Evolutionary conservation across 2,329 filamentous ascomycete species (phyloP).

Genomic region (Blumeria graminis): DNA sequence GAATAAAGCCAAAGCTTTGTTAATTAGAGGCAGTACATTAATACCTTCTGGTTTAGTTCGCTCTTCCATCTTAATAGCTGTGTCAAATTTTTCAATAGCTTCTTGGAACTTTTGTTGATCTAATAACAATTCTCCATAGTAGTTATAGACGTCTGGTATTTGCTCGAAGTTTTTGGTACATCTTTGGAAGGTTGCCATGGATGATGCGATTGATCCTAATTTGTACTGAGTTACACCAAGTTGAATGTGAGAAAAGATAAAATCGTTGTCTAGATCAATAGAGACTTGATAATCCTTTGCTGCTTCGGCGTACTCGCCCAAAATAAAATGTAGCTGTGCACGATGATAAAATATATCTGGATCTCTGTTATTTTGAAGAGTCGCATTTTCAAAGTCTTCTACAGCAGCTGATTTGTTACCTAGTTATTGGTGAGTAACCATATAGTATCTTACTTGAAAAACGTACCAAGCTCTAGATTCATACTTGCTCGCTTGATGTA

Average conservation of each 20-base stretch:
- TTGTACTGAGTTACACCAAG: constrained; percentile 98
- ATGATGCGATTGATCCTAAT: constrained; percentile 93
- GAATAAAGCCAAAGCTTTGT: constrained; percentile 92
- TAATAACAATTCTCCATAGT: constrained; percentile 89
- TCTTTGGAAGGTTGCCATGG: constrained; percentile 92
- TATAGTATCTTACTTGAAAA: neutral
- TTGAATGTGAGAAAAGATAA: constrained; percentile 99
- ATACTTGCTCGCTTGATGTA: constrained; percentile 98
- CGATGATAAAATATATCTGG: constrained; percentile 99
- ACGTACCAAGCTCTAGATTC: constrained; percentile 70
- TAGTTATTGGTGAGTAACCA: constrained; percentile 18
- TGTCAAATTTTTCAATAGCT: constrained; percentile 94
- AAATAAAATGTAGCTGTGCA: constrained; percentile 93
- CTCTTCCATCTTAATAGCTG: constrained; percentile 96
- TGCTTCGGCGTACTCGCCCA: constrained; percentile 74
- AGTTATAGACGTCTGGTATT: constrained; percentile 96
- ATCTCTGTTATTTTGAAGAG: constrained; percentile 64
- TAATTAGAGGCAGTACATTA: constrained; percentile 93
- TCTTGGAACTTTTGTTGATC: constrained; percentile 92
- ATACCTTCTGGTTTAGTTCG: constrained; percentile 80
- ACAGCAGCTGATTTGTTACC: constrained; percentile 69
- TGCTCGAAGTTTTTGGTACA: constrained; percentile 98
- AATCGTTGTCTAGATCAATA: constrained; percentile 82
- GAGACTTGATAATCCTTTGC: constrained; percentile 99
- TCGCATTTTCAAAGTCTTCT: constrained; percentile 65